A percentile compares a stretch with the other conserved stretches of the same genome.
Conservation (phyloP, 1,139 yeast species). For the Yamadazyma epiphylla region DNA sequence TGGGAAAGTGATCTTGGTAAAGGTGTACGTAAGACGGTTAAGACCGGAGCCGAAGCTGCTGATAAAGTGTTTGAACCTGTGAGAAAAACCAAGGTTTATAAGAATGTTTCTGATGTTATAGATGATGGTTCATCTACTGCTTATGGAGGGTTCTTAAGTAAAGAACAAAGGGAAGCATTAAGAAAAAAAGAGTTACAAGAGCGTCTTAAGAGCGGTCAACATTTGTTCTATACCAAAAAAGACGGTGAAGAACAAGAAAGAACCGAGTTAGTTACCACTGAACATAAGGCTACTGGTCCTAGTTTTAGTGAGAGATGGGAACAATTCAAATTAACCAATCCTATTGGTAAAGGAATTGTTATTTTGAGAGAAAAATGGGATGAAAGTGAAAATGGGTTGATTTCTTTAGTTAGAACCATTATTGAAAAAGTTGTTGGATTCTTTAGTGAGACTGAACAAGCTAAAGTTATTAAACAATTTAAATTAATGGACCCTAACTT, state of each 20-base stretch:
- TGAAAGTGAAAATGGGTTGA: constrained; percentile 90
- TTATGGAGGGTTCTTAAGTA: constrained; percentile 90
- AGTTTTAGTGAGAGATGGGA: constrained; percentile 68
- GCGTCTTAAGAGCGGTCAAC: constrained; percentile 48
- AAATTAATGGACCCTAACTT: constrained; percentile 88
- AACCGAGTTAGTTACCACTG: constrained; percentile 65
- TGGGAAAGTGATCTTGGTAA: constrained; percentile 97
- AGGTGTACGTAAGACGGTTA: constrained; percentile 79
- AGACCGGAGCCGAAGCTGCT: constrained; percentile 73
- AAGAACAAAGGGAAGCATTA: constrained; percentile 74
- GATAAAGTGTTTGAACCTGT: constrained; percentile 94
- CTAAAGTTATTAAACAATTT: constrained; percentile 82
- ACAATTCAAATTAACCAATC: constrained; percentile 61
- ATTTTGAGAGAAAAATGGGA: constrained; percentile 76
- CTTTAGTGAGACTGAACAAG: constrained; percentile 95
- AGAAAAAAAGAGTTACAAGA: constrained; percentile 61
- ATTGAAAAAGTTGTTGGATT: constrained; percentile 79
- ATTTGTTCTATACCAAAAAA: constrained; percentile 56
- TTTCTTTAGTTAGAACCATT: constrained; percentile 76
- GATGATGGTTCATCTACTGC: constrained; percentile 87
- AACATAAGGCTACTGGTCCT: constrained; percentile 70
- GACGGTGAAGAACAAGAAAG: constrained; percentile 79
- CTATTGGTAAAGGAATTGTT: constrained; percentile 64
- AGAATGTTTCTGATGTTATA: constrained; percentile 82
- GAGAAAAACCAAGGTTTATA: constrained; percentile 83